Conservation (phyloP, 257 asterid species). For the Rubia yunnanensis region DNA sequence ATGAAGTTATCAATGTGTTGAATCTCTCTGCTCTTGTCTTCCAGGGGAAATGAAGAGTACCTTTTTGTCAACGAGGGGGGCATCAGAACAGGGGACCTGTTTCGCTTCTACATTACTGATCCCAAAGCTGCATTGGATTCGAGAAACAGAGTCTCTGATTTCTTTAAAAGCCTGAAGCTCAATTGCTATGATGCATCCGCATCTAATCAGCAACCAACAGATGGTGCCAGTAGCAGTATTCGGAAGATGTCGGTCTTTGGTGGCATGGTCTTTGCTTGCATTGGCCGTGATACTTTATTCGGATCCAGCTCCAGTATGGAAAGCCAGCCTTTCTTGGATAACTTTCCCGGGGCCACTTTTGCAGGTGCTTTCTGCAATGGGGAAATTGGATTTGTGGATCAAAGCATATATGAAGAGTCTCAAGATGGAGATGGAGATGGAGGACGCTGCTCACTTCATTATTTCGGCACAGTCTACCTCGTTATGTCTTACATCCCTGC, state of each 20-base stretch:
- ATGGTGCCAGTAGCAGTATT: not conserved
- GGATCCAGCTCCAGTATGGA: constrained; percentile 34
- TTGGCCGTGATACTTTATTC: constrained; percentile 65
- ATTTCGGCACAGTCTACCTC: constrained; percentile 48
- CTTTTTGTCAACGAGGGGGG: constrained; percentile 48
- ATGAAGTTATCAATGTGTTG: not conserved
- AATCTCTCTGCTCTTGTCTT: constrained; percentile 4
- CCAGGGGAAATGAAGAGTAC: constrained; percentile 80
- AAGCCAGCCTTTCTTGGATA: constrained; percentile 46
- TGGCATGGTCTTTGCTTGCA: constrained; percentile 57
- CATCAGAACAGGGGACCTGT: constrained; percentile 61
- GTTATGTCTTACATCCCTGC: constrained; percentile 49
- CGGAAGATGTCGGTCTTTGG: constrained; percentile 50
- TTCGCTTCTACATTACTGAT: constrained; percentile 52
- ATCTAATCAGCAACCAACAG: constrained; percentile 1
- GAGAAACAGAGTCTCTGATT: constrained; percentile 30
- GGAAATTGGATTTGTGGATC: constrained; percentile 49
- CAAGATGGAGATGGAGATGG: constrained; percentile 21
- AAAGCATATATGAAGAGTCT: constrained; percentile 28
- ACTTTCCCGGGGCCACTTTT: constrained; percentile 59
- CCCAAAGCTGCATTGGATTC: constrained; percentile 39
- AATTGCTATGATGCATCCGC: constrained; percentile 11
- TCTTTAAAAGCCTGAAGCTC: constrained; percentile 32
- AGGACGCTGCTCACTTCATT: constrained; percentile 37
- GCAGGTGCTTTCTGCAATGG: constrained; percentile 70